Conservation (phyloP, 2,329 filamentous ascomycete species). For the Fusarium denticulatum region DNA sequence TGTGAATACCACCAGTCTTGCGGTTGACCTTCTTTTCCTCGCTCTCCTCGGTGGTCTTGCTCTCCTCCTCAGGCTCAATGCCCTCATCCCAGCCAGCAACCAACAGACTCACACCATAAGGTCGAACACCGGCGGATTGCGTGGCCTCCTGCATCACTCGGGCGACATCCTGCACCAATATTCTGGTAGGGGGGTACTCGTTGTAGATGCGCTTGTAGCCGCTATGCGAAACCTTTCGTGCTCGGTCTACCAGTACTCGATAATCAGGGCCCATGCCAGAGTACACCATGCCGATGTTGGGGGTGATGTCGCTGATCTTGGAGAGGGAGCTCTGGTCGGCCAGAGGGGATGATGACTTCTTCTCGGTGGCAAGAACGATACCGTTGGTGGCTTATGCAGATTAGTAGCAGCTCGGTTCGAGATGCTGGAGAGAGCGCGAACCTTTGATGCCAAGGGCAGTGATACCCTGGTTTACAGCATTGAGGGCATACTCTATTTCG, state of each 20-base stretch:
- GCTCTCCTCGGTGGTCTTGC: slow-evolving; percentile 62
- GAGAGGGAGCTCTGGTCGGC: slow-evolving; percentile 94
- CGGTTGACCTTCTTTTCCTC: slow-evolving; percentile 78
- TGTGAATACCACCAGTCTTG: slow-evolving; percentile 95
- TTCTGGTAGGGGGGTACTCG: slow-evolving; percentile 98
- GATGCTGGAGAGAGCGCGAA: slow-evolving; percentile 52
- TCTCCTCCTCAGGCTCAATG: slow-evolving; percentile 83
- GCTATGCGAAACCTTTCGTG: slow-evolving; percentile 97
- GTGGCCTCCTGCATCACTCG: slow-evolving; percentile 99
- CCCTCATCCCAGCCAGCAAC: slow-evolving; percentile 99
- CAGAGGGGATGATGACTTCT: slow-evolving; percentile 98
- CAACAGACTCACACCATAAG: slow-evolving; percentile 94
- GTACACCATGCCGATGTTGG: slow-evolving; percentile 99
- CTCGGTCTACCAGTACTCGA: slow-evolving; percentile 95
- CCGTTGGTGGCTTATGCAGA: slow-evolving; percentile 84
- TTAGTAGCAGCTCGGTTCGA: slow-evolving; percentile 31
- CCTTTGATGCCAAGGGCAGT: slow-evolving; percentile 99
- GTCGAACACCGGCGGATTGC: slow-evolving; percentile 95
- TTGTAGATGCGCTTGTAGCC: slow-evolving; percentile 99
- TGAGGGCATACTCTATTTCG: slow-evolving; percentile 91
- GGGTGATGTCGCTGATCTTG: slow-evolving; percentile 97
- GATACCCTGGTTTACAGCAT: slow-evolving; percentile 98
- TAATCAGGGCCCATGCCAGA: slow-evolving; percentile 99
- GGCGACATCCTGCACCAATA: slow-evolving; percentile 98
- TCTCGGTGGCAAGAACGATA: slow-evolving; percentile 98